Conservation (phyloP, 1,284 basidiomycete species). For the Stygiomarasmius scandens region DNA sequence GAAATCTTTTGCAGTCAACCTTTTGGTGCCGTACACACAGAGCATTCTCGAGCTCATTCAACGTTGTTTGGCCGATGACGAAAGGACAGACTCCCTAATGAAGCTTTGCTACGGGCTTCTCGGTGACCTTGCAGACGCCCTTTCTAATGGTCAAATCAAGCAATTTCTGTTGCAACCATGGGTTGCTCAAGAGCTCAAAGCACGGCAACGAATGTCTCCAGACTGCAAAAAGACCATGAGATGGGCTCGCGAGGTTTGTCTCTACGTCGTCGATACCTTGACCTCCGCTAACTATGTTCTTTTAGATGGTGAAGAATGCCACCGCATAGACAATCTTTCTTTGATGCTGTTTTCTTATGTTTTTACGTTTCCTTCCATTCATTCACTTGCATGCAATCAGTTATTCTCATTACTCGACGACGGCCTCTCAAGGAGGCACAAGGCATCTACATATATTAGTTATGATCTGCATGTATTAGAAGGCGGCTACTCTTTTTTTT, state of each 20-base stretch:
- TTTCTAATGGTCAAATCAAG: constrained; percentile 81
- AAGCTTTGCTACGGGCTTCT: constrained; percentile 83
- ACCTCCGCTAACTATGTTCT: constrained; percentile 14
- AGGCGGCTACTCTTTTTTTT: constrained; percentile 10
- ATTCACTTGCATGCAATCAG: constrained; percentile 48
- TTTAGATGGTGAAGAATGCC: constrained; percentile 70
- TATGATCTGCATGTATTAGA: constrained; percentile 48
- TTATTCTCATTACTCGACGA: constrained; percentile 30
- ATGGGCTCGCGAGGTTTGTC: constrained; percentile 80
- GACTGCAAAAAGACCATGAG: constrained; percentile 81
- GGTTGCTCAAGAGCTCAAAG: constrained; percentile 79
- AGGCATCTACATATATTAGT: constrained; percentile 30
- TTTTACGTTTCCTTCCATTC: constrained; percentile 19
- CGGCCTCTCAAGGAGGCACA: constrained; percentile 66
- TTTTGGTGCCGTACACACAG: constrained; percentile 77
- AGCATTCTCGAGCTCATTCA: constrained; percentile 85
- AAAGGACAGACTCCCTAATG: constrained; percentile 80
- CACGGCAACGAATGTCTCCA: constrained; percentile 63
- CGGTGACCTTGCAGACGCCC: constrained; percentile 91
- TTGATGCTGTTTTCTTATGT: constrained; percentile 21
- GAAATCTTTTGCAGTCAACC: constrained; percentile 42
- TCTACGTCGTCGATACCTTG: not conserved
- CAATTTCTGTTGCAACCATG: constrained; percentile 79
- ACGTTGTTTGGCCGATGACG: constrained; percentile 81
- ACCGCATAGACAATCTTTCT: constrained; percentile 53